These are phyloP conservation scores for Triticum turgidum DNA, from an alignment of 176 grass and related monocot species.

Conservation along the genomic window DNA sequence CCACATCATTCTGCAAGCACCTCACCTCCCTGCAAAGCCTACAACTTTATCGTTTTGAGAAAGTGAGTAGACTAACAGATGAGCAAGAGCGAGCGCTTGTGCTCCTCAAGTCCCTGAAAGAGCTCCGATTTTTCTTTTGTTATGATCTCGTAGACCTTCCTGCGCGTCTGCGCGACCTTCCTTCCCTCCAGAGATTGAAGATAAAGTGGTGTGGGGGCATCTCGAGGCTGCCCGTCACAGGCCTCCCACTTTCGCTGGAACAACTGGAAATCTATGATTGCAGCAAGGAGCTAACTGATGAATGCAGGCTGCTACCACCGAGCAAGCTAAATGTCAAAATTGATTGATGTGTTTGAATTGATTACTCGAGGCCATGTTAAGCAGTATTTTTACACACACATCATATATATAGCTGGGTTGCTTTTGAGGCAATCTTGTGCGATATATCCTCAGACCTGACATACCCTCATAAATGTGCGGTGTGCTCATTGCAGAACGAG, in stretches of 20 bases:
- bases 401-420: no score
- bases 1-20: background rate
- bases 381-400: no score
- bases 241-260: constrained; percentile 36
- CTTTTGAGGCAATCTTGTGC: no score
- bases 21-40: background rate
- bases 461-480: no score
- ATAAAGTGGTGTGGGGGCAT: accelerated
- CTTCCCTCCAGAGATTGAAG: background rate
- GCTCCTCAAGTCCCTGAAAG: constrained; percentile 21
- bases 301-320: background rate
- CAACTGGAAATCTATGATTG: accelerated
- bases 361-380: no score
- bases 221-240: background rate
- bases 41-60: accelerated
- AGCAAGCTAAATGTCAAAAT: background rate
- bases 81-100: constrained; percentile 14
- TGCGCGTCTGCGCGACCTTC: background rate
- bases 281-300: accelerated
- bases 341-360: background rate
- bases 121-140: background rate
- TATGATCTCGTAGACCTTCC: background rate
- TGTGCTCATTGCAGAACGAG: no score
- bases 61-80: background rate
- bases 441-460: no score